Evolutionary conservation across 2,329 filamentous ascomycete species (phyloP).

Genomic region (Apiospora aurea): DNA sequence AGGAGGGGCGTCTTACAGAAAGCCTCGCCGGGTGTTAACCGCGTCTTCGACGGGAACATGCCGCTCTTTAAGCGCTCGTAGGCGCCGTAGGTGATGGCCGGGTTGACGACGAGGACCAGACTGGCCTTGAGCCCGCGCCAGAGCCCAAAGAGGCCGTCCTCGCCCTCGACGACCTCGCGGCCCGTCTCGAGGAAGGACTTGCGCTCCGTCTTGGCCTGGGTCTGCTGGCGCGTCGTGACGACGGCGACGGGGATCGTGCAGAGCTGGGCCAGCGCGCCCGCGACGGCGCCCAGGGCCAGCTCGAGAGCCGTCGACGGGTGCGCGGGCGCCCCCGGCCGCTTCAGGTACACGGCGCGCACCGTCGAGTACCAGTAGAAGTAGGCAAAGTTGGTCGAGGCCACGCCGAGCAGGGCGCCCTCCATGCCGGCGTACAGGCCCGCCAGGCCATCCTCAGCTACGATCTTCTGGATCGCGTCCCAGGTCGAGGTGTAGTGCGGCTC

Average conservation of each 20-base stretch:
- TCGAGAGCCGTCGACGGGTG: slow-evolving; percentile 80
- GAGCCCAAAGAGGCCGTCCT: slow-evolving; percentile 86
- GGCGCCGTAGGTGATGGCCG: slow-evolving; percentile 95
- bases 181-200: slow-evolving; percentile 90
- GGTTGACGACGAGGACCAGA: slow-evolving; percentile 93
- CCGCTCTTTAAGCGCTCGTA: slow-evolving; percentile 86
- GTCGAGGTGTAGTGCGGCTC: slow-evolving; percentile 84
- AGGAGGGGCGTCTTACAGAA: slow-evolving; percentile 72
- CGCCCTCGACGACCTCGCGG: slow-evolving; percentile 85
- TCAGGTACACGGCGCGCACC: slow-evolving; percentile 81
- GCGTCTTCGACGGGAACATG: slow-evolving; percentile 79
- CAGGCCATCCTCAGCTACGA: slow-evolving; percentile 80
- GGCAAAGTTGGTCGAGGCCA: slow-evolving; percentile 97
- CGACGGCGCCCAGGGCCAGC: slow-evolving; percentile 82
- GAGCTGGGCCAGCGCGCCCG: slow-evolving; percentile 89
- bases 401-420: slow-evolving; percentile 83
- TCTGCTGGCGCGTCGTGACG: slow-evolving; percentile 95
- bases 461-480: slow-evolving; percentile 86
- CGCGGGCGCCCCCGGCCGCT: slow-evolving; percentile 43
- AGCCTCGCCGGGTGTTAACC: slow-evolving; percentile 82
- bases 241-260: slow-evolving; percentile 98
- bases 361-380: slow-evolving; percentile 99
- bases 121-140: slow-evolving; percentile 97
- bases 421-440: slow-evolving; percentile 89
- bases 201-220: slow-evolving; percentile 81